These are phyloP conservation scores for Tripidium arundinaceum DNA, from an alignment of 202 grass and related monocot genomes.

Conservation along the genomic window DNA sequence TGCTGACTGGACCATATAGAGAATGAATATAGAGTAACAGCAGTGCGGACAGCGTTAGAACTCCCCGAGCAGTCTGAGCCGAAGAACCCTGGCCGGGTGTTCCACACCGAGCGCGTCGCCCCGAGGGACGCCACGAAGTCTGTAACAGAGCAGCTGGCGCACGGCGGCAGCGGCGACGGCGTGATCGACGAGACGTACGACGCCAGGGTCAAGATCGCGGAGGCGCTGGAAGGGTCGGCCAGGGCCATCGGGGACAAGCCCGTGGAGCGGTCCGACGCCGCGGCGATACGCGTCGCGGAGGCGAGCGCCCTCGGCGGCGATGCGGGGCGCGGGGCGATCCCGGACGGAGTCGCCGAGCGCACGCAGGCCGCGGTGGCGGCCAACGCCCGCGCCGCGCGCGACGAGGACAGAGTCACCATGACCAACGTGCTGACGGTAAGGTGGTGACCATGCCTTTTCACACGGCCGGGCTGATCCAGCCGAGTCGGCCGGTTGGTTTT, in stretches of 20 bases:
- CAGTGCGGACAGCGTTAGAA: too few species aligned
- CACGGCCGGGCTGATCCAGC: not conserved
- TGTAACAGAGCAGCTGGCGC: conserved; percentile 6
- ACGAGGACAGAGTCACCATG: conserved; percentile 31
- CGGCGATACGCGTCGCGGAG: conserved; percentile 43
- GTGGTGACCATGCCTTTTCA: too few species aligned
- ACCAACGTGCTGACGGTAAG: conserved; percentile 39
- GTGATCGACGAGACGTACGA: conserved; percentile 9
- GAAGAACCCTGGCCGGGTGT: conserved; percentile 6
- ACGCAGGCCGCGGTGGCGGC: conserved; percentile 31
- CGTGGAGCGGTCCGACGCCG: conserved; percentile 35
- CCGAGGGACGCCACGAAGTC: conserved; percentile 24
- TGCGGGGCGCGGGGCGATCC: not conserved
- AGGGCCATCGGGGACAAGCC: conserved; percentile 9
- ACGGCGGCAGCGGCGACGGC: not conserved
- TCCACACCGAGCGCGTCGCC: conserved; percentile 9
- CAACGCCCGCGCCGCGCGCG: conserved; percentile 22
- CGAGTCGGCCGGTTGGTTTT: not conserved
- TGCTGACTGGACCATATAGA: too few species aligned
- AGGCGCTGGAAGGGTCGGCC: conserved; percentile 47
- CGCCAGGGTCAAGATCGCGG: conserved; percentile 26
- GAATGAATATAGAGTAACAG: too few species aligned
- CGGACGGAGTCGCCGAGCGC: conserved; percentile 26
- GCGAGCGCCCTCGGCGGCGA: conserved; percentile 2
- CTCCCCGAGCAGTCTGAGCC: not conserved